These are phyloP conservation scores for Hanseniaspora osmophila DNA, from an alignment of 805 yeast species.

Conservation along the genomic window DNA sequence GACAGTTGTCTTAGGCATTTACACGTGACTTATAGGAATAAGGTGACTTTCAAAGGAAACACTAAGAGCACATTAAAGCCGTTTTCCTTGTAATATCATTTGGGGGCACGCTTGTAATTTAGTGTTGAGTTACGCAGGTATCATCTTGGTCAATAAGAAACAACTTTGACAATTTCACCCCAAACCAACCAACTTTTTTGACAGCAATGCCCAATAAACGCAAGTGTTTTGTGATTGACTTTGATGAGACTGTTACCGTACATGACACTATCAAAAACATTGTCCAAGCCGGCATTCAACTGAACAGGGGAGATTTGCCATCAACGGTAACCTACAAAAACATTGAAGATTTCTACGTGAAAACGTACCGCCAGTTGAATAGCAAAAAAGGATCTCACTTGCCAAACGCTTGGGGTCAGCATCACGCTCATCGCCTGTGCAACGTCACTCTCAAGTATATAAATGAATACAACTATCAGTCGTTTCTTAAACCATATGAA, in stretches of 20 bases:
- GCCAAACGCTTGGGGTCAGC: too few relatives aligned
- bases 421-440: background rate
- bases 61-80: too few relatives aligned
- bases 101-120: too few relatives aligned
- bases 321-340: background rate
- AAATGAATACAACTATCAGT: background rate
- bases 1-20: background rate
- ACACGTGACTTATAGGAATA: too few relatives aligned
- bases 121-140: too few relatives aligned
- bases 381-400: too few relatives aligned
- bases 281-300: conserved; percentile 5
- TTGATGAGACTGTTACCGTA: conserved; percentile 21
- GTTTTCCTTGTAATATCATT: too few relatives aligned
- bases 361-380: background rate
- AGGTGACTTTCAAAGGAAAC: too few relatives aligned
- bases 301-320: conserved; percentile 6
- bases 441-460: background rate
- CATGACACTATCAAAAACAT: conserved; percentile 17
- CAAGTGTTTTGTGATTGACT: conserved; percentile 11
- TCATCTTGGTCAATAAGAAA: too few relatives aligned
- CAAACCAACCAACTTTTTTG: too few relatives aligned
- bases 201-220: background rate
- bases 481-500: background rate
- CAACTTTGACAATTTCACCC: too few relatives aligned
- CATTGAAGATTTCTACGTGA: background rate